phyloP scores from a whole-genome alignment of 345 rosid genomes.

The Eucalyptus brandiana region DNA sequence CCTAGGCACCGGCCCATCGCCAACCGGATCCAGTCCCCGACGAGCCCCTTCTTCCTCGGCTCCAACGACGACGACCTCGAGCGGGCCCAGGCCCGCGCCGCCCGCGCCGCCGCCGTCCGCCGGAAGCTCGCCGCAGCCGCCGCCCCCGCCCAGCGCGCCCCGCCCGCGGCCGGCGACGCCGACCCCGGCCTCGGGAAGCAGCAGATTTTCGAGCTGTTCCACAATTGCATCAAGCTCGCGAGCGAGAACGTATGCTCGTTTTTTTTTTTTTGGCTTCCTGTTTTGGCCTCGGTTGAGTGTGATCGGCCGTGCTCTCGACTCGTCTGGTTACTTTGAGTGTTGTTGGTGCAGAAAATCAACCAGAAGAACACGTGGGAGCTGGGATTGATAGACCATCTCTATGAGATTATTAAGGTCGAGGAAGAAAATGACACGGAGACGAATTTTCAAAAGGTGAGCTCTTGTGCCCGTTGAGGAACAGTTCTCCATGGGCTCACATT shows the following conservation, averaged over 20 bases:
- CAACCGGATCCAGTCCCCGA: constrained; percentile 69
- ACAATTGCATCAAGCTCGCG: constrained; percentile 89
- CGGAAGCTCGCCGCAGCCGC: constrained; percentile 37
- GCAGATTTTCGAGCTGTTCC: constrained; percentile 77
- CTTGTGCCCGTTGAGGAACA: background rate
- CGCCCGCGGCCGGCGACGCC: background rate
- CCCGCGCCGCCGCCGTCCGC: constrained; percentile 78
- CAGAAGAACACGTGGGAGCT: constrained; percentile 91
- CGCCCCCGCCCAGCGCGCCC: constrained; percentile 21
- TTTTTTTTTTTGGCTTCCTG: background rate
- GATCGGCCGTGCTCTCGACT: background rate
- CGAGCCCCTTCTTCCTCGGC: constrained; percentile 66
- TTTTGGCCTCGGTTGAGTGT: background rate
- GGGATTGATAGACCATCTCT: constrained; percentile 77
- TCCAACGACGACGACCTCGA: constrained; percentile 76
- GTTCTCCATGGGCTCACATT: background rate
- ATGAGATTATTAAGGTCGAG: constrained; percentile 80
- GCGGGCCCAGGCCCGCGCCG: constrained; percentile 86
- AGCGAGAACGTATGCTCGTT: constrained; percentile 64
- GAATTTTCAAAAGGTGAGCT: constrained; percentile 79
- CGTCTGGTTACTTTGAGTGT: background rate
- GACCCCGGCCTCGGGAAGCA: constrained; percentile 61
- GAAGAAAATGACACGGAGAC: constrained; percentile 78
- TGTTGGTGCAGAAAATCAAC: constrained; percentile 57
- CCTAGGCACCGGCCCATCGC: constrained; percentile 42